Evolutionary conservation across 163 green algal genomes (phyloP).

Genomic region (Scenedesmus sp.): DNA sequence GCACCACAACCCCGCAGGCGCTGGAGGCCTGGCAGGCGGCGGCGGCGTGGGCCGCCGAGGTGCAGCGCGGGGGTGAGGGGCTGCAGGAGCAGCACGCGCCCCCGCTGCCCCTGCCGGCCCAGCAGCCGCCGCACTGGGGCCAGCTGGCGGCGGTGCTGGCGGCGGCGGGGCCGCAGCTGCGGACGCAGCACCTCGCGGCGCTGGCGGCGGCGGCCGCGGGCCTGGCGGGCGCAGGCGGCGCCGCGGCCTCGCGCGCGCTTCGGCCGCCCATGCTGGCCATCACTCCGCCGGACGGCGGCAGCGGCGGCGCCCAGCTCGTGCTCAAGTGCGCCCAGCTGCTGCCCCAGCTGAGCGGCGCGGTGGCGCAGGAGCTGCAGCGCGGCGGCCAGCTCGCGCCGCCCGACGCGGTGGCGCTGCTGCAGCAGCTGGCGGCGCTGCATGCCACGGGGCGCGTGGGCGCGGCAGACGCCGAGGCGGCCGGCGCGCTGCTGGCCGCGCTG

Average conservation of each 20-base stretch:
- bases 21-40: slow-evolving; percentile 11
- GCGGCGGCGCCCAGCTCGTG: neutral
- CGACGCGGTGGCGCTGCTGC: neutral
- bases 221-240: slow-evolving; percentile 1
- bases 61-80: neutral
- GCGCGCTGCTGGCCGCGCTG: neutral
- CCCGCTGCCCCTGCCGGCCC: neutral
- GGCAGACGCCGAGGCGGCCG: neutral
- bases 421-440: slow-evolving; percentile 16
- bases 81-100: slow-evolving; percentile 1
- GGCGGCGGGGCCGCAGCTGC: slow-evolving; percentile 17
- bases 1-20: neutral
- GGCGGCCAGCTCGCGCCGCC: neutral
- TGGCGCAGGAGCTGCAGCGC: slow-evolving; percentile 10
- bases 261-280: too few species aligned
- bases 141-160: slow-evolving; percentile 3
- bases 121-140: slow-evolving; percentile 28
- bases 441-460: neutral
- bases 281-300: neutral
- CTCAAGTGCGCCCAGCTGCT: neutral
- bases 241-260: too few species aligned
- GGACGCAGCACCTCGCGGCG: neutral
- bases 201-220: slow-evolving; percentile 14
- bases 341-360: neutral
- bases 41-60: slow-evolving; percentile 8